phyloP scores from a whole-genome alignment of 176 grass and related monocot species.

The Puya raimondii region DNA sequence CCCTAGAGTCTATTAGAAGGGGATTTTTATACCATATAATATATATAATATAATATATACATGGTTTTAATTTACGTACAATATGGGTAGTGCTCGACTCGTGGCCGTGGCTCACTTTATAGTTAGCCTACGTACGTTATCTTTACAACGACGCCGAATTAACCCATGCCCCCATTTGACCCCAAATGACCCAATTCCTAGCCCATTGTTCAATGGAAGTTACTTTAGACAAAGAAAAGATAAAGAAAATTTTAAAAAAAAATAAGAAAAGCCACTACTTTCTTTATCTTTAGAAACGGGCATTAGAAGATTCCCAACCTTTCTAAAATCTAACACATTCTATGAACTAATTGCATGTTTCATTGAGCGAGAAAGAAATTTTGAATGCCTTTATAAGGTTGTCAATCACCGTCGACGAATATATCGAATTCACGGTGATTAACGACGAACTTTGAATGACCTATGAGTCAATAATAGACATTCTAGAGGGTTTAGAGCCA shows the following conservation, averaged over 20 bases:
- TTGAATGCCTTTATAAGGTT: no score
- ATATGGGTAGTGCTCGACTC: slow-evolving; percentile 22
- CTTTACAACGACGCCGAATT: slow-evolving; percentile 53
- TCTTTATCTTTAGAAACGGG: neutral
- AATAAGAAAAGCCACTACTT: no score
- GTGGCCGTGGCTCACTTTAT: slow-evolving; percentile 35
- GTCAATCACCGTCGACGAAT: no score
- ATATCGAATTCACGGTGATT: no score
- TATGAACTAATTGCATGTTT: no score
- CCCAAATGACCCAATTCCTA: slow-evolving; percentile 1
- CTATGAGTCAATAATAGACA: no score
- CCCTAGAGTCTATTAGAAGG: slow-evolving; percentile 14
- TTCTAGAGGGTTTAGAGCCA: no score
- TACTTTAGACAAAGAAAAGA: slow-evolving; percentile 7
- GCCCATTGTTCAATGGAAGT: neutral
- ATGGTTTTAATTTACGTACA: slow-evolving; percentile 26
- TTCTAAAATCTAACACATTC: neutral
- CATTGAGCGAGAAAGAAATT: no score
- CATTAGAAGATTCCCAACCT: neutral
- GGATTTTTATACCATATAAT: slow-evolving; percentile 19
- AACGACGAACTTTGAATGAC: no score
- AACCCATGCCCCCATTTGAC: slow-evolving; percentile 11
- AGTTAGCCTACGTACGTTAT: slow-evolving; percentile 26
- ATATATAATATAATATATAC: slow-evolving; percentile 1
- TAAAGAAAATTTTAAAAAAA: no score